These are phyloP conservation scores for Maudiozyma serrabonitensis DNA, from an alignment of 805 yeast genomes.

Conservation along the genomic window DNA sequence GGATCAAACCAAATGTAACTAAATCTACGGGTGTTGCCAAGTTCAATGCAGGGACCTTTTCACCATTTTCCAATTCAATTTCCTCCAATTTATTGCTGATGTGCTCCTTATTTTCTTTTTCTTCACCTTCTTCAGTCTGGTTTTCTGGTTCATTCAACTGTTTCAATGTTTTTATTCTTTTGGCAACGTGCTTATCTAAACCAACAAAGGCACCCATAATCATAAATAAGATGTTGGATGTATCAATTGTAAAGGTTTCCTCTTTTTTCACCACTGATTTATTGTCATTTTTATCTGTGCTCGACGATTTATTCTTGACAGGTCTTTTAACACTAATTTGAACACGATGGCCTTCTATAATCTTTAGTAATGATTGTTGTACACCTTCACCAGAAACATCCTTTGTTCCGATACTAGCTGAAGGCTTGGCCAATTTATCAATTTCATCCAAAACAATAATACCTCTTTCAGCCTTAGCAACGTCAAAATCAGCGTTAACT, in stretches of 20 bases:
- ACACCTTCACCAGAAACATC: slow-evolving; percentile 61
- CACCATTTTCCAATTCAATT: slow-evolving; percentile 31
- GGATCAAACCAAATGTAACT: slow-evolving; percentile 45
- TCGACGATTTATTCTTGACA: slow-evolving; percentile 19
- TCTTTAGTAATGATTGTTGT: slow-evolving; percentile 48
- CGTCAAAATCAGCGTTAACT: slow-evolving; percentile 41
- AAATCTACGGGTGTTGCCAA: slow-evolving; percentile 42
- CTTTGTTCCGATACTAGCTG: slow-evolving; percentile 38
- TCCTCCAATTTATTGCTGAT: slow-evolving; percentile 27
- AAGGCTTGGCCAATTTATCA: slow-evolving; percentile 46
- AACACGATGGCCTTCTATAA: slow-evolving; percentile 48
- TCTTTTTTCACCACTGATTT: slow-evolving; percentile 28
- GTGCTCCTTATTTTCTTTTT: slow-evolving; percentile 2
- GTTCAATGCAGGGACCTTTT: slow-evolving; percentile 34
- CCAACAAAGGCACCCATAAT: slow-evolving; percentile 58
- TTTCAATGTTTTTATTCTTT: slow-evolving; percentile 28
- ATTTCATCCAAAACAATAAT: slow-evolving; percentile 52
- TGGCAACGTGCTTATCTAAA: slow-evolving; percentile 38
- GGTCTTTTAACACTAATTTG: slow-evolving; percentile 39
- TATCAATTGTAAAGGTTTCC: slow-evolving; percentile 41
- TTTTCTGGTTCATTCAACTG: slow-evolving; percentile 10
- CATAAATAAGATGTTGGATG: slow-evolving; percentile 46
- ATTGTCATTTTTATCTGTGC: slow-evolving; percentile 23
- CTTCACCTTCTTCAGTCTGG: slow-evolving; percentile 3
- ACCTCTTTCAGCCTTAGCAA: slow-evolving; percentile 45